A percentile compares a stretch with the other conserved stretches of the same genome.
These are phyloP conservation scores for Tanacetum coccineum DNA, from an alignment of 129 eudicot species.

Conservation along the genomic window DNA sequence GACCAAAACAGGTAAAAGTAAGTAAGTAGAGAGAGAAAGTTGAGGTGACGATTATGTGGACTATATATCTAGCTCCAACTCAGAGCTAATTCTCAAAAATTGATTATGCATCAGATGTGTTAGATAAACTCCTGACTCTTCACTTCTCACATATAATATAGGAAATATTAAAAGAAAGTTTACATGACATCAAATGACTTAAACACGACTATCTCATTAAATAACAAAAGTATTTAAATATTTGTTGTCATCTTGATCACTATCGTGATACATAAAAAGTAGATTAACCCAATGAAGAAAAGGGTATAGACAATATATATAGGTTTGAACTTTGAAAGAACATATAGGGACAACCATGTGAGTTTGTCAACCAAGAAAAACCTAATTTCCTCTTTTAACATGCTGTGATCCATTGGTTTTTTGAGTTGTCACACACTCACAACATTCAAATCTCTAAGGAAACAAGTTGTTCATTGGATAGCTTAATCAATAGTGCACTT, in stretches of 20 bases:
- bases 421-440: slow-evolving; percentile 36
- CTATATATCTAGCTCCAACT: too few relatives aligned
- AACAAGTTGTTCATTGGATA: slow-evolving; percentile 28
- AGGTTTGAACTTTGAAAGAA: slow-evolving; percentile 10
- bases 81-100: too few relatives aligned
- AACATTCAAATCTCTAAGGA: slow-evolving; percentile 20
- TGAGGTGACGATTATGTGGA: too few relatives aligned
- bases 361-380: slow-evolving; percentile 25
- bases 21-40: too few relatives aligned
- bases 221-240: background rate
- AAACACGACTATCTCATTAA: background rate
- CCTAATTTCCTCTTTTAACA: slow-evolving; percentile 24
- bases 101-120: too few relatives aligned
- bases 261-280: background rate
- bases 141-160: background rate
- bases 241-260: background rate
- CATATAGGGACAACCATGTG: slow-evolving; percentile 40
- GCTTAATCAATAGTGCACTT: slow-evolving; percentile 21
- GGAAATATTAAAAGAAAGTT: background rate
- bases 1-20: too few relatives aligned
- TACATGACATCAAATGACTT: background rate
- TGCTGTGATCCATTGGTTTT: slow-evolving; percentile 24
- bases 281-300: slow-evolving; percentile 1
- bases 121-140: too few relatives aligned
- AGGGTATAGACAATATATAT: slow-evolving; percentile 5